These are phyloP conservation scores for Globisporangium canariense DNA, from an alignment of 352 stramenopile species.

Conservation along the genomic window DNA sequence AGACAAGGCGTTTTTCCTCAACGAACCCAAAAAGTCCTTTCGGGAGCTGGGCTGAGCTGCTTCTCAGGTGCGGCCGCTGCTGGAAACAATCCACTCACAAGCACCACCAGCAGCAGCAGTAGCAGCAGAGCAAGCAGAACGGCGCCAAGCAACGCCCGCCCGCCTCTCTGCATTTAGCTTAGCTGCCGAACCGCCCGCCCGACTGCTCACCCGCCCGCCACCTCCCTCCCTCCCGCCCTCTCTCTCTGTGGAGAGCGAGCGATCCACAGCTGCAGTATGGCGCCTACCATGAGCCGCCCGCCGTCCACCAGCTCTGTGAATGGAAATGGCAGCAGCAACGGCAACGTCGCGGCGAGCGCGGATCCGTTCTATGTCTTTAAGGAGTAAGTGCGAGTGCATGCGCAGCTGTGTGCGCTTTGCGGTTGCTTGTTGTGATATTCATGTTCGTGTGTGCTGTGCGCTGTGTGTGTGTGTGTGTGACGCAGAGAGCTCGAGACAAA, in stretches of 20 bases:
- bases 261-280: slow-evolving; percentile 2
- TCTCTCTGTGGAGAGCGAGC: background rate
- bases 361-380: slow-evolving; percentile 87
- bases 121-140: background rate
- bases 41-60: too few relatives aligned
- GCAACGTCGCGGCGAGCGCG: slow-evolving; percentile 34
- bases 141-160: background rate
- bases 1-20: background rate
- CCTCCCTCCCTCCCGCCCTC: background rate
- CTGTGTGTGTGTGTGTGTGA: too few relatives aligned
- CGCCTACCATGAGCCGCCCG: slow-evolving; percentile 11
- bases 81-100: background rate
- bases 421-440: too few relatives aligned
- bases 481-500: slow-evolving; percentile 72
- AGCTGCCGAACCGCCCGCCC: slow-evolving; percentile 4
- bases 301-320: slow-evolving; percentile 6
- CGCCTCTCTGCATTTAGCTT: slow-evolving; percentile 9
- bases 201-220: background rate
- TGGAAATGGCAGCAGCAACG: slow-evolving; percentile 2
- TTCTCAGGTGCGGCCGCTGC: slow-evolving; percentile 5
- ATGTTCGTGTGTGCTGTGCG: background rate
- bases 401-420: background rate
- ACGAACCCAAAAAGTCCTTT: slow-evolving; percentile 5
- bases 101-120: background rate
- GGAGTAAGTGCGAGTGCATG: slow-evolving; percentile 49